phyloP scores from a whole-genome alignment of 2,329 filamentous ascomycete species.

The Ceratocystis lukuohia region DNA sequence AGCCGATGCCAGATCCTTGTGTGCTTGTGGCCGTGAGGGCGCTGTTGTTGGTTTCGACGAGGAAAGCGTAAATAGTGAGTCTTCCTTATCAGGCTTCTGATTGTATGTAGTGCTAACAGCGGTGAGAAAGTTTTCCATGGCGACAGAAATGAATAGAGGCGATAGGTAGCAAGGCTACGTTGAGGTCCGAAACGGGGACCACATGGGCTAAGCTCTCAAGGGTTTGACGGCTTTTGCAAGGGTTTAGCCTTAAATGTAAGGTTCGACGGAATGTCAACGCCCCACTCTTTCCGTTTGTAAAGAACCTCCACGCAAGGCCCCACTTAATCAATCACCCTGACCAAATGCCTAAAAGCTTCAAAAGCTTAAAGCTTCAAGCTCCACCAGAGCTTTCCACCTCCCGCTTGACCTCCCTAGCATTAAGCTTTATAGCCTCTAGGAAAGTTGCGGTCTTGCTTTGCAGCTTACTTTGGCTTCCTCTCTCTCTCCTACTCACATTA shows the following conservation, averaged over 20 bases:
- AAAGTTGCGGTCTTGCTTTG: background rate
- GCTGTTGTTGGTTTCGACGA: background rate
- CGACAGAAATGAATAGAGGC: background rate
- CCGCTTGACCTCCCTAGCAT: background rate
- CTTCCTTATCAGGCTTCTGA: constrained; percentile 25
- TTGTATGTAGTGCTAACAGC: constrained; percentile 41
- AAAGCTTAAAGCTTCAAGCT: background rate
- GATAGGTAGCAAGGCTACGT: background rate
- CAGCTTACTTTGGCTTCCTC: background rate
- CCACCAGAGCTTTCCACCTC: background rate
- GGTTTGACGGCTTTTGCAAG: background rate
- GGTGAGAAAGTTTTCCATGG: constrained; percentile 44
- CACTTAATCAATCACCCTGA: background rate
- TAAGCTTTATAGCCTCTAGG: background rate
- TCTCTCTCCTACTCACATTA: background rate
- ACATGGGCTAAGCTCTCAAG: background rate
- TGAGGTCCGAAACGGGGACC: background rate
- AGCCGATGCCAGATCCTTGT: background rate
- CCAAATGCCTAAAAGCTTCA: background rate
- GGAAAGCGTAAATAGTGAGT: constrained; percentile 27
- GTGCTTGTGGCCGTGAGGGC: background rate
- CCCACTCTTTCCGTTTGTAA: constrained; percentile 2
- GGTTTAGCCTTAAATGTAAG: background rate
- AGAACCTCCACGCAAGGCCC: background rate
- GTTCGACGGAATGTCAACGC: background rate